Conservation (phyloP, 257 asterid species). For the Striga asiatica region DNA sequence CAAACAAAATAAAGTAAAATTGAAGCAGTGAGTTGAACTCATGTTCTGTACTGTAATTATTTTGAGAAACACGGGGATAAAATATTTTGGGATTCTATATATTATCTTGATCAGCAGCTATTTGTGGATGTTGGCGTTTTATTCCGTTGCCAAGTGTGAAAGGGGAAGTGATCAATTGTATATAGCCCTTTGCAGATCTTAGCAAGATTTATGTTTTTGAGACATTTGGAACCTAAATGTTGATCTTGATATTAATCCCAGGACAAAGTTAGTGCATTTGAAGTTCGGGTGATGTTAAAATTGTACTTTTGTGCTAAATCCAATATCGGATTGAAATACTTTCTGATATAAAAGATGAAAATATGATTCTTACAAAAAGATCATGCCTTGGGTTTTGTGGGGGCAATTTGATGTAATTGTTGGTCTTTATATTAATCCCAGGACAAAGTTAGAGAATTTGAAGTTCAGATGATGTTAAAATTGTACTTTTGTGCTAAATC, state of each 20-base stretch:
- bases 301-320: too few species aligned
- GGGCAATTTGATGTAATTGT: neutral
- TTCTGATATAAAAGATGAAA: neutral
- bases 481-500: too few species aligned
- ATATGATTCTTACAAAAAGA: slow-evolving; percentile 4
- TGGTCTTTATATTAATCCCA: neutral
- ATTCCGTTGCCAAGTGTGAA: neutral
- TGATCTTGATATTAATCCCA: neutral
- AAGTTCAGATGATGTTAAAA: too few species aligned
- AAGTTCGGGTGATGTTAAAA: too few species aligned
- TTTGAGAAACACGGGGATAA: slow-evolving; percentile 1
- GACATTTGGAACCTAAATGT: neutral
- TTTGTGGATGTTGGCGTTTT: neutral
- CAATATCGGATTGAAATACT: neutral
- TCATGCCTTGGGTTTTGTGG: slow-evolving; percentile 10
- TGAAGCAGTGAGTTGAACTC: neutral
- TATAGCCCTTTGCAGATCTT: neutral
- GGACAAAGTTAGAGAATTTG: too few species aligned
- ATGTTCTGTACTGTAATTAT: too few species aligned
- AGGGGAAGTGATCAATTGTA: neutral
- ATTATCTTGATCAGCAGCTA: slow-evolving; percentile 7
- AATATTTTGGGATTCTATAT: slow-evolving; percentile 2
- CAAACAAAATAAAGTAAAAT: neutral
- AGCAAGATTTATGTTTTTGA: slow-evolving; percentile 1
- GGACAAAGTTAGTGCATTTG: too few species aligned